Evolutionary conservation across 192 early-diverging fungal genomes (phyloP).

Genomic region (Backusella mclennaniae): DNA sequence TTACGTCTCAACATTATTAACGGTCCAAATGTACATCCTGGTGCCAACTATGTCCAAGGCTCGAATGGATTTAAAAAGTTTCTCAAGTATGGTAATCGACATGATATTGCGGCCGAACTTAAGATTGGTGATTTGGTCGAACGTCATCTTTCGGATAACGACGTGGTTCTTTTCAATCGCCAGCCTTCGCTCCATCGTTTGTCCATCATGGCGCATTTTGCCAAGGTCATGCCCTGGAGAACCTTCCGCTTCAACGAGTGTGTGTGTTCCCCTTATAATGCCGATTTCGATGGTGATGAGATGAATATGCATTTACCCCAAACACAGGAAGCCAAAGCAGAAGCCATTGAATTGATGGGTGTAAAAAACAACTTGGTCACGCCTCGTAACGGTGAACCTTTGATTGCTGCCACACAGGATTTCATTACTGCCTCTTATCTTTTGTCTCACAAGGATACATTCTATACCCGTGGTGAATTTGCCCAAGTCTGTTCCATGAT

Average conservation of each 20-base stretch:
- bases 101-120: slow-evolving; percentile 68
- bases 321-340: slow-evolving; percentile 96
- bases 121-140: slow-evolving; percentile 91
- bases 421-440: slow-evolving; percentile 97
- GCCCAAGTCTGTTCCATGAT: slow-evolving; percentile 91
- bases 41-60: slow-evolving; percentile 82
- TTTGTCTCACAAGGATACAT: slow-evolving; percentile 89
- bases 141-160: slow-evolving; percentile 90
- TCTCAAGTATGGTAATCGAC: slow-evolving; percentile 74
- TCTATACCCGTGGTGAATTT: slow-evolving; percentile 94
- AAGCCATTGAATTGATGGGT: slow-evolving; percentile 96
- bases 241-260: slow-evolving; percentile 99
- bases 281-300: slow-evolving; percentile 99
- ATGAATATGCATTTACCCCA: slow-evolving; percentile 99
- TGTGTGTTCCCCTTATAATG: slow-evolving; percentile 99
- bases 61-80: slow-evolving; percentile 51
- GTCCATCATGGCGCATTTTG: slow-evolving; percentile 96
- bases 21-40: slow-evolving; percentile 89
- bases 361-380: slow-evolving; percentile 95
- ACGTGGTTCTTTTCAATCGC: slow-evolving; percentile 97
- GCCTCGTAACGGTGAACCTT: slow-evolving; percentile 96
- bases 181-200: slow-evolving; percentile 98
- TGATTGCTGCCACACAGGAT: slow-evolving; percentile 99
- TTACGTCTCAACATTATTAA: slow-evolving; percentile 76
- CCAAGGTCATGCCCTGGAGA: slow-evolving; percentile 90